Base-by-base conservation (phyloP, 345 rosid species). In the Adansonia digitata region DNA sequence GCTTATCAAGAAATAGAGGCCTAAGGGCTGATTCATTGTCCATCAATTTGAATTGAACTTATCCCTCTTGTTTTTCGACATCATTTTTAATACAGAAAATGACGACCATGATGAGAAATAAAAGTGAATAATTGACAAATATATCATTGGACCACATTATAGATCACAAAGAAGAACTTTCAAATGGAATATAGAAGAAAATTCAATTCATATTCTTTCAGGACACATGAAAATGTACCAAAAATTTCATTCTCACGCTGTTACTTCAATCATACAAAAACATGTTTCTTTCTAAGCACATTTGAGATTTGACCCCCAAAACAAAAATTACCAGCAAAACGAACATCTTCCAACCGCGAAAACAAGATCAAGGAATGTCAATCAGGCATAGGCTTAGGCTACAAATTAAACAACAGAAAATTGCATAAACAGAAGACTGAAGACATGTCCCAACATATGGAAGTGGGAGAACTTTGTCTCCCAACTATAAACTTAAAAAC, bases 381-480 rank as follows among this genome's bases (percentile, higher is more conserved):
- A 40, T 5, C 70, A 65, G 12, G n/a, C 29, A 39, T 26, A 22
- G 69, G 45, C 22, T 65, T 24, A 45, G 31, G 64, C 65, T 5
- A 4, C 40, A 59, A 59, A 20, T n/a, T 7, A 52, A 29, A 59
- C 64, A 59, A 27, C 12, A 2, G n/a, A 24, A n/a, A 26, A n/a
- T n/a, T n/a, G n/a, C n/a, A 56, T 56, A 18, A 56, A 56, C 29
- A 55, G 31, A 22, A 55, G 0, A 22, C 55, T 17, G 18, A 20
- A 52, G 26, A 8, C 4, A 46, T 4, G 27, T 0, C 5, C 69
- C 35, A 42, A 48, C 13, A 60, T 67, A 56, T 65, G 15, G 34
- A 73, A 34, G 43, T n/a, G 77, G 76, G 69, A 78, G 85, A 78
- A 75, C 74, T 86, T 83, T 79, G 75, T 56, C 77, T 71, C 79